Evolutionary conservation across 345 rosid genomes (phyloP), one percentile per base, ranked within the genome.

Genomic region (Syzygium jambos): DNA sequence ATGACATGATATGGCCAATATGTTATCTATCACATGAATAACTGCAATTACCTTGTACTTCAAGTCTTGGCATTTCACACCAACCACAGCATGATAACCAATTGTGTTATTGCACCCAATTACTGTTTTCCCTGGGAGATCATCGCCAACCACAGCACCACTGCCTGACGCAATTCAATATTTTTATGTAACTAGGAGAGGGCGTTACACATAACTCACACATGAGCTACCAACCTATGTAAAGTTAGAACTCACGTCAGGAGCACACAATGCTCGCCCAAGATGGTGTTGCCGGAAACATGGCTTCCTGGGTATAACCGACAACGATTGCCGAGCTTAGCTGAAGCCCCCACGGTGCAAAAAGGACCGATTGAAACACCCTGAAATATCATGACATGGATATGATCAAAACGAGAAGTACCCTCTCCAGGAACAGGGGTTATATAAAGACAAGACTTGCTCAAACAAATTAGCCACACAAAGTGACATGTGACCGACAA

Each of bases 111-210:
- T 92, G 88, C 91, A 34, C 51, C 99, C 99, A 15, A 96, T 52
- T 78, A 95, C 87, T 23, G 98, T 96, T 56, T 43, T 85, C 29
- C 99, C 98, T 13, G 98, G 96, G 91, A 94, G 95, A 90, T 94
- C 95, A 90, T 96, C 98, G 13, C 99, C 99, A 91, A 97, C 97
- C 78, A 95, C 93, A 87, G 98, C 96, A 87, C 99, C 98, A 94
- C 99, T 96, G 95, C 94, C 95, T 92, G 90, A 94, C 95, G 88
- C 88, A 89, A 87, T 90, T 88, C 53, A 85, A 84, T 78, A 88
- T 49, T 85, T 86, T 38, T 88, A 80, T 85, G 85, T 9, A 49
- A 82, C 52, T 54, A 87, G 78, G 52, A 29, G 56, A 22, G 27
- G 86, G 85, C 85, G 51, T 59, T 59, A 22, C 38, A 49, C 78